These are phyloP conservation scores for Solanum habrochaites DNA, from an alignment of 257 asterid genomes.

Conservation along the genomic window DNA sequence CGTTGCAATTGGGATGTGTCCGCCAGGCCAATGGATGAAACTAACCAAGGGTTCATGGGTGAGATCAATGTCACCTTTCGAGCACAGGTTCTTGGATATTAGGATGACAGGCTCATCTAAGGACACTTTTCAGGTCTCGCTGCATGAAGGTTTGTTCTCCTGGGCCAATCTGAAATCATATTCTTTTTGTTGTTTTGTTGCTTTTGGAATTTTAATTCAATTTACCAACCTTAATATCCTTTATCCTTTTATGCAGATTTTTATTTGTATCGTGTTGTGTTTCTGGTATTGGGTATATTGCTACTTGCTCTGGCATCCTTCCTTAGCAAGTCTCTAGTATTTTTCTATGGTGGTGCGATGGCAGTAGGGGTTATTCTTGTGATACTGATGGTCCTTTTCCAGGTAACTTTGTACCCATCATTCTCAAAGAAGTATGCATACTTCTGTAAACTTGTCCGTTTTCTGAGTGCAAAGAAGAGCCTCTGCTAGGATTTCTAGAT, in stretches of 20 bases:
- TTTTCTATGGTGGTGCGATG: conserved; percentile 87
- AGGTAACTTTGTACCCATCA: conserved; percentile 26
- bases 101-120: conserved; percentile 41
- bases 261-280: conserved; percentile 42
- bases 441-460: not conserved
- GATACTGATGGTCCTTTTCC: conserved; percentile 77
- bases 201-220: not conserved
- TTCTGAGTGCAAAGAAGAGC: not conserved
- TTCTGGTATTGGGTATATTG: conserved; percentile 55
- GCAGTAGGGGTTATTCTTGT: conserved; percentile 62
- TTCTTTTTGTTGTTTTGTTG: not conserved
- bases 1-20: conserved; percentile 76
- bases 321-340: conserved; percentile 70
- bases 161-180: not conserved
- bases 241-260: conserved; percentile 40
- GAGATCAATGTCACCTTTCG: conserved; percentile 83
- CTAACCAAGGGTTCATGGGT: conserved; percentile 59
- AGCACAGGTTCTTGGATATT: conserved; percentile 63
- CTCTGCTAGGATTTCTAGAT: not conserved
- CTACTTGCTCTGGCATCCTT: conserved; percentile 51
- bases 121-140: conserved; percentile 53
- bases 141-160: conserved; percentile 63
- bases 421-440: not conserved
- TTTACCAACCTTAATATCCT: not conserved
- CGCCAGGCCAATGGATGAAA: conserved; percentile 68